These are phyloP conservation scores for Psophocarpus tetragonolobus DNA, from an alignment of 306 rosid genomes.

Conservation along the genomic window DNA sequence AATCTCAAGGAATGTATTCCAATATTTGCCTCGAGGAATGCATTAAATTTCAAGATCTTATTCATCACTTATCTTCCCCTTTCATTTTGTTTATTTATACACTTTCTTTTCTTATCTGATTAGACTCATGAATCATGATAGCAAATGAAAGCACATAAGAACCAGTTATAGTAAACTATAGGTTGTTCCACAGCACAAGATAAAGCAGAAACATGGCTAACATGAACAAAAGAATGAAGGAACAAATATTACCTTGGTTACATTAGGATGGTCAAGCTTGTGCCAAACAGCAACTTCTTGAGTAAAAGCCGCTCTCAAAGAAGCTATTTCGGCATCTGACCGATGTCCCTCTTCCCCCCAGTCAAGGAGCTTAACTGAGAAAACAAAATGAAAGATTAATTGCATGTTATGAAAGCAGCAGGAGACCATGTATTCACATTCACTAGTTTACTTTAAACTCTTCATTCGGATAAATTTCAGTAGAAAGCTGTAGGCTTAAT, in stretches of 20 bases:
- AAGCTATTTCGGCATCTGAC: conserved; percentile 94
- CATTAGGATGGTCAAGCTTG: conserved; percentile 98
- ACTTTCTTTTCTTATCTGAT: background rate
- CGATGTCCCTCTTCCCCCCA: conserved; percentile 99
- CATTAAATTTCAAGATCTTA: background rate
- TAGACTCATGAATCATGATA: background rate
- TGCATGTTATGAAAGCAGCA: conserved; percentile 23
- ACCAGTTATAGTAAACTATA: background rate
- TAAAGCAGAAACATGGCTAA: background rate
- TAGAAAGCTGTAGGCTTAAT: background rate
- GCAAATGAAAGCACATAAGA: background rate
- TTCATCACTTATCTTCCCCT: background rate
- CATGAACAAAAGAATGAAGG: background rate
- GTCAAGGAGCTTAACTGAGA: conserved; percentile 90
- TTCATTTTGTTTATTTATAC: background rate
- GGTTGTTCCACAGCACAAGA: background rate
- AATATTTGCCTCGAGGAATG: background rate
- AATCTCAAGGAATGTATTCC: background rate
- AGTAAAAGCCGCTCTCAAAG: conserved; percentile 92
- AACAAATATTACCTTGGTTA: conserved; percentile 69
- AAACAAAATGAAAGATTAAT: conserved; percentile 32
- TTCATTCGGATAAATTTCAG: conserved; percentile 27
- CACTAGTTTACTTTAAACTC: background rate
- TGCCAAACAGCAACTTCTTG: conserved; percentile 99
- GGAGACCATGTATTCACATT: conserved; percentile 1